Evolutionary conservation across 2,329 filamentous ascomycete species (phyloP).

Genomic region (Penicillium sp.): DNA sequence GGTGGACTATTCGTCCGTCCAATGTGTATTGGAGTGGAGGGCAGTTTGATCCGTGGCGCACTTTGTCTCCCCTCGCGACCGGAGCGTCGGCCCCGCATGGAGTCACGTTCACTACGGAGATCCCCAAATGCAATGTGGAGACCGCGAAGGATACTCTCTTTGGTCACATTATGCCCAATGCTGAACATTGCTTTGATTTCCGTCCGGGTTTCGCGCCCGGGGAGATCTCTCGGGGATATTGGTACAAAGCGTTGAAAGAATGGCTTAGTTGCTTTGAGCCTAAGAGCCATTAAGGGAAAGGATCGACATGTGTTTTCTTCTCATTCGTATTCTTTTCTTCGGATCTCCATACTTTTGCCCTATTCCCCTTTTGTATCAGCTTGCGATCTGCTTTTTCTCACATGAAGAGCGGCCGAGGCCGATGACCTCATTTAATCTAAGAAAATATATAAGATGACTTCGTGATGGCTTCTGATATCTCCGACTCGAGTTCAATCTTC

Average conservation of each 20-base stretch:
- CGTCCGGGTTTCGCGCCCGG: slow-evolving; percentile 33
- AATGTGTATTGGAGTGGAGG: slow-evolving; percentile 52
- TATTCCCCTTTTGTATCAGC: slow-evolving; percentile 8
- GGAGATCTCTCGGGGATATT: slow-evolving; percentile 35
- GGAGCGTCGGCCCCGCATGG: slow-evolving; percentile 42
- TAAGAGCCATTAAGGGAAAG: neutral
- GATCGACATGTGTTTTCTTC: neutral
- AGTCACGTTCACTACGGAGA: slow-evolving; percentile 37
- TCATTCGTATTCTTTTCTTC: neutral
- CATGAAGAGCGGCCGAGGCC: slow-evolving; percentile 3
- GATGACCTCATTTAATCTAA: neutral
- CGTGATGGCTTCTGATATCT: neutral
- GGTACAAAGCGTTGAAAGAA: slow-evolving; percentile 42
- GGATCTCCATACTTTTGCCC: neutral
- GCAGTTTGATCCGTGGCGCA: slow-evolving; percentile 53
- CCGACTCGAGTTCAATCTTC: neutral
- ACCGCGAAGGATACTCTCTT: slow-evolving; percentile 43
- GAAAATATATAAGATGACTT: neutral
- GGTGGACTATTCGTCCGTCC: slow-evolving; percentile 51
- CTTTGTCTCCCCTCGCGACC: slow-evolving; percentile 44
- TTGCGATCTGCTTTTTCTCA: slow-evolving; percentile 8
- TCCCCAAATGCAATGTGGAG: slow-evolving; percentile 44
- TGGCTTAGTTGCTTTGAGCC: slow-evolving; percentile 46
- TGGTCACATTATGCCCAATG: slow-evolving; percentile 46
- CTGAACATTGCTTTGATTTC: slow-evolving; percentile 52